These are phyloP conservation scores for Colletotrichum higginsianum DNA, from an alignment of 2,329 filamentous ascomycete genomes.

Conservation along the genomic window DNA sequence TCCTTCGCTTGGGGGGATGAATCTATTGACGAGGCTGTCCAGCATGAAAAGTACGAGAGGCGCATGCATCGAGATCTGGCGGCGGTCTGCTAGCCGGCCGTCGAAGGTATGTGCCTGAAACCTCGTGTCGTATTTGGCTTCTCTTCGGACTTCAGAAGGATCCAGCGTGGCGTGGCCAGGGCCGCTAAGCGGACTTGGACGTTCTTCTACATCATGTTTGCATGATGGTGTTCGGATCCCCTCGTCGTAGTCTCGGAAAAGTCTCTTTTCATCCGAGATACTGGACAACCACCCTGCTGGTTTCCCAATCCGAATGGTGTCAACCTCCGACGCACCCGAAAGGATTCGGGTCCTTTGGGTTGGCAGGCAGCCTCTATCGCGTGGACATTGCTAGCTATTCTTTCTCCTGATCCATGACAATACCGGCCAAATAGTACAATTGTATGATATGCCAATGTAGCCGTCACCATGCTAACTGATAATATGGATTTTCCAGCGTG, in stretches of 20 bases:
- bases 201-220: background rate
- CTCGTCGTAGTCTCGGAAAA: background rate
- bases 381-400: too few species aligned
- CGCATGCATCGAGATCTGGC: conserved; percentile 8
- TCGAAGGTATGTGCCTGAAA: conserved; percentile 14
- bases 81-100: conserved; percentile 3
- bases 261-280: conserved; percentile 15
- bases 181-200: background rate
- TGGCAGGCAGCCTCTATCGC: too few species aligned
- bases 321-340: conserved; percentile 25
- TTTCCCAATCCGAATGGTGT: background rate
- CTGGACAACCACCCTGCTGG: background rate
- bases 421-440: too few species aligned
- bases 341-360: conserved; percentile 5
- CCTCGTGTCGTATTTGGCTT: conserved; percentile 5
- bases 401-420: background rate
- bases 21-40: conserved; percentile 5
- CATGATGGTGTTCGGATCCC: conserved; percentile 4
- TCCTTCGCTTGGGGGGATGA: background rate
- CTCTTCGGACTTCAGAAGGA: background rate
- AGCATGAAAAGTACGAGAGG: background rate
- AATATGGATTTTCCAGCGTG: background rate
- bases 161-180: background rate
- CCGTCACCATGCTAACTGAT: too few species aligned
- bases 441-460: background rate